Evolutionary conservation across 2,329 filamentous ascomycete genomes (phyloP), one percentile per base, ranked within the genome.

Genomic region (Scedosporium minutisporum): DNA sequence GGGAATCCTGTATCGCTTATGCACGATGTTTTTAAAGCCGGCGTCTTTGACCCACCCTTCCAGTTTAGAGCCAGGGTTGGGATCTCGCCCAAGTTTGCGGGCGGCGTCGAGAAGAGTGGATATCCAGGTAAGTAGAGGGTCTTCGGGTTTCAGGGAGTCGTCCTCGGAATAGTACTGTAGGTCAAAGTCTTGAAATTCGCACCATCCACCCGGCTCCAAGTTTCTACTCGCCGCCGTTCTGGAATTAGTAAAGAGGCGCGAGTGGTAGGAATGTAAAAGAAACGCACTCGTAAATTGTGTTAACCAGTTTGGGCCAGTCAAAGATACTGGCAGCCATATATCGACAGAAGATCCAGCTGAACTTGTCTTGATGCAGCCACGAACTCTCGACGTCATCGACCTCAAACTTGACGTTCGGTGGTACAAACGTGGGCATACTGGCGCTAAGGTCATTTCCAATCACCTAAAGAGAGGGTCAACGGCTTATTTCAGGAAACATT

Each of bases 311-410:
- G 2, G 65, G 66, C 70, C 70, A 74, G 66, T 76, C 70, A 6
- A 66, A 64, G 57, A 77, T 71, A 27, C 67, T 68, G 6, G 68
- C 71, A 3, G 69, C 61, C 63, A 77, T 66, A 62, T 70, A 72
- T 0, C 76, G 71, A 1, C 70, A 68, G 61, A 77, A 75, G 65
- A 77, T 70, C 65, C 68, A 73, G 65, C 73, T 71, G 64, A 74
- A 74, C 27, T 66, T 67, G 68, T 83, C 79, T 9, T 67, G 67
- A 63, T 73, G 76, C 66, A 76, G 73, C 76, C 76, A 78, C 21
- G 71, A 67, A n/a, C 81, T 77, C 68, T 86, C 83, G 42, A 83
- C 81, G 68, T 89, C 86, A 68, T 89, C 86, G 42, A 89, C 80
- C 63, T 86, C 78, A 67, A 89, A 89, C 63, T 81, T 78, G 64